Evolutionary conservation across 108 stramenopile species (phyloP), one percentile per base, ranked within the genome.

Genomic region (Nitzschia sp.): DNA sequence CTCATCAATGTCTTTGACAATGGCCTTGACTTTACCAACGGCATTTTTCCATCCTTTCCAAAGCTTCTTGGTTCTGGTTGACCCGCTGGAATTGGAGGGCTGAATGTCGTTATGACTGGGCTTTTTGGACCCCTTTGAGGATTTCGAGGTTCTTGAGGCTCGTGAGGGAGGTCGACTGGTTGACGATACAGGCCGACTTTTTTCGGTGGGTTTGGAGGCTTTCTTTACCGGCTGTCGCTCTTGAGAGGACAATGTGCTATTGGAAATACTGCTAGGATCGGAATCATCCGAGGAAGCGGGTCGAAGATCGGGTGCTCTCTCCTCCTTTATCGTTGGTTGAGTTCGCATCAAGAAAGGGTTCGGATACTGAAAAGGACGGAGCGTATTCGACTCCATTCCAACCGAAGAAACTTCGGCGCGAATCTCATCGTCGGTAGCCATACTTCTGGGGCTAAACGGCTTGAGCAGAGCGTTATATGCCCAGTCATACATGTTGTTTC

Each of bases 1-100:
- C 30, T 58, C 56, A 28, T 70, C 68, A 59, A 70, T 70, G 21
- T 70, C 68, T n/a, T 70, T 46, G 46, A 70, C 68, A 48, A 59
- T 59, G 5, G 13, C 21, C 68, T 70, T 70, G 4, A 70, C 34
- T 29, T 46, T 70, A 17, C 68, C 68, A 46, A 70, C 31, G 0
- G 57, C 46, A 27, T 58, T 59, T 32, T 59, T 70, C 33, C 29
- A 55, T 1, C 68, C 68, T 4, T 59, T 70, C 46, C 46, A 48
- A 15, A 65, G 48, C 36, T 62, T 62, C 64, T 65, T 65, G 29
- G 8, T 65, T 32, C 48, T 29, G n/a, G 64, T 49, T 9, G 64
- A 65, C 0, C 48, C 64, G 32, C 64, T 65, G 4, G 21, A 19
- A 1, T 36, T 32, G 1, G 54, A 55, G n/a, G n/a, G n/a, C n/a